phyloP scores from a whole-genome alignment of 2,329 filamentous ascomycete species.

The Falciphora oryzae region DNA sequence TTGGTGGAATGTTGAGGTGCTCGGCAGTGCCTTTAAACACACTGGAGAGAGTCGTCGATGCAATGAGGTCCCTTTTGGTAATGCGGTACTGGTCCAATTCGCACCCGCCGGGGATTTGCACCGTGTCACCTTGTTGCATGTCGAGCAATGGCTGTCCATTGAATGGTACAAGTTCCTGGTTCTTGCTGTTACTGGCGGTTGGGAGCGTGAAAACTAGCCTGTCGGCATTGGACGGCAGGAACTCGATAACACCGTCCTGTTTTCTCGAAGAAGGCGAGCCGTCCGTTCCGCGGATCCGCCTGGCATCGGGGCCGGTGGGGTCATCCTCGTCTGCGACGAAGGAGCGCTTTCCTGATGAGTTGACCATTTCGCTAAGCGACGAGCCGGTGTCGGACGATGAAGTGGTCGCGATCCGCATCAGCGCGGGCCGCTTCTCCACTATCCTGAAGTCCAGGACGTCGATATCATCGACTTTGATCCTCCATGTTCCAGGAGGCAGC shows the following conservation, averaged over 20 bases:
- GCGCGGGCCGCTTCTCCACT: slow-evolving; percentile 46
- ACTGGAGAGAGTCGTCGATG: slow-evolving; percentile 46
- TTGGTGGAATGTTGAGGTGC: slow-evolving; percentile 42
- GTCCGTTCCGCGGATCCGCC: slow-evolving; percentile 34
- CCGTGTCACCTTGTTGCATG: slow-evolving; percentile 42
- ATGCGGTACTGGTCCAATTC: slow-evolving; percentile 49
- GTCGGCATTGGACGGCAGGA: slow-evolving; percentile 43
- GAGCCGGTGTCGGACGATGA: slow-evolving; percentile 16
- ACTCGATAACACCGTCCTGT: slow-evolving; percentile 51
- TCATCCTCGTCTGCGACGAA: slow-evolving; percentile 39
- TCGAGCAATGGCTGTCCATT: slow-evolving; percentile 47
- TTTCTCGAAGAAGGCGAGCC: slow-evolving; percentile 15
- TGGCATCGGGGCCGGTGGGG: slow-evolving; percentile 24
- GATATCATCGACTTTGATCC: slow-evolving; percentile 42
- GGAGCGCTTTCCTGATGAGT: slow-evolving; percentile 46
- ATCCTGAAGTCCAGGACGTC: slow-evolving; percentile 54
- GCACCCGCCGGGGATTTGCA: slow-evolving; percentile 41
- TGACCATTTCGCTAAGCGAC: slow-evolving; percentile 26
- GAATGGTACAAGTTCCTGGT: slow-evolving; percentile 39
- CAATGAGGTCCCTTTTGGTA: slow-evolving; percentile 51
- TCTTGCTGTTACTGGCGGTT: slow-evolving; percentile 31
- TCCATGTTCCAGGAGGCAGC: slow-evolving; percentile 50
- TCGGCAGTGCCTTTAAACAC: slow-evolving; percentile 42
- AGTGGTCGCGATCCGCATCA: slow-evolving; percentile 25
- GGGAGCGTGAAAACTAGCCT: slow-evolving; percentile 48